These are phyloP conservation scores for Seiridium unicorne DNA, from an alignment of 2,329 filamentous ascomycete species.

Conservation along the genomic window DNA sequence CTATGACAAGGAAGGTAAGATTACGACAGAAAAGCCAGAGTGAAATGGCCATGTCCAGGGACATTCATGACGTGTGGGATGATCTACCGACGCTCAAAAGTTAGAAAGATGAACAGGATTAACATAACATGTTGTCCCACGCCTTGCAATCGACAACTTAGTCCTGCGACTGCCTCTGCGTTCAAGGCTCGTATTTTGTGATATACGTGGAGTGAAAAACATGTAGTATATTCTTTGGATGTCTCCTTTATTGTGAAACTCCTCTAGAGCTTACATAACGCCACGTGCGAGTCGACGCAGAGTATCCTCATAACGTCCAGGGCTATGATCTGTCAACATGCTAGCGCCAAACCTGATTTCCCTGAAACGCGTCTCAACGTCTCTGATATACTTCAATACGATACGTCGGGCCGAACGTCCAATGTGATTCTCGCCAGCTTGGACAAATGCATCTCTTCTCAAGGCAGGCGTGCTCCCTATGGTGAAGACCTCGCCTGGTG, in stretches of 20 bases:
- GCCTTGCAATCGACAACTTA: too few species aligned
- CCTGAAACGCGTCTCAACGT: constrained; percentile 68
- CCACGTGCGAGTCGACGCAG: constrained; percentile 58
- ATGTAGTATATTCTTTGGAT: background rate
- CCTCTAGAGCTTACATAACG: constrained; percentile 28
- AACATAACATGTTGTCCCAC: too few species aligned
- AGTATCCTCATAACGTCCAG: constrained; percentile 69
- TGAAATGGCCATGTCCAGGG: background rate
- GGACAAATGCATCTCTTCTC: constrained; percentile 62
- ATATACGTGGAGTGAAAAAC: background rate
- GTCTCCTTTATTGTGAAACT: too few species aligned
- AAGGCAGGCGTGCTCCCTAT: constrained; percentile 68
- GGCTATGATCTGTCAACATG: constrained; percentile 76
- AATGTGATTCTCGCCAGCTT: constrained; percentile 44
- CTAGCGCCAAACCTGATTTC: constrained; percentile 70
- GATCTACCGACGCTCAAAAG: too few species aligned
- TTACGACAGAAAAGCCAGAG: constrained; percentile 42
- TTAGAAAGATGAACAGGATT: too few species aligned
- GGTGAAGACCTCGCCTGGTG: constrained; percentile 74
- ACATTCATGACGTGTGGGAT: too few species aligned
- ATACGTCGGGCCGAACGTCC: constrained; percentile 66
- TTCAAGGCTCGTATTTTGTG: too few species aligned
- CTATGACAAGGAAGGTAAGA: constrained; percentile 65
- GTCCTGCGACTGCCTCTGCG: too few species aligned
- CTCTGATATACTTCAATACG: constrained; percentile 67